These are phyloP conservation scores for Tilletia setariae DNA, from an alignment of 1,284 basidiomycete genomes.

Conservation along the genomic window DNA sequence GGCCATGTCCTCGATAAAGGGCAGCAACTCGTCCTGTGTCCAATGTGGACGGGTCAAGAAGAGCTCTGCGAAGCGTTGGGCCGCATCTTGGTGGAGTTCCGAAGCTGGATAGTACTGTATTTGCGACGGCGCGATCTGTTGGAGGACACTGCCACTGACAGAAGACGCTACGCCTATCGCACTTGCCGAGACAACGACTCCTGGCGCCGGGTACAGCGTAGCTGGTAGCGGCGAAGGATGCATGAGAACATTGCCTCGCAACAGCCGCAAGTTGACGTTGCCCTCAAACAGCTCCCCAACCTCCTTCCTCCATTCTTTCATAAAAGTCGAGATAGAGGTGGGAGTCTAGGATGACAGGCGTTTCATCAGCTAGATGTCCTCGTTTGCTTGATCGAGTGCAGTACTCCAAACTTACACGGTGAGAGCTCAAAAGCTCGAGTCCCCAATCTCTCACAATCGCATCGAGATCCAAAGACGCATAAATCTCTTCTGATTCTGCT, in stretches of 20 bases:
- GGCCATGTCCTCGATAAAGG: constrained; percentile 52
- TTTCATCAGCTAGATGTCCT: too few relatives aligned
- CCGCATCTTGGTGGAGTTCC: constrained; percentile 42
- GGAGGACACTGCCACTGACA: neutral
- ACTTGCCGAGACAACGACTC: neutral
- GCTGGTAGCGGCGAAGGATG: constrained; percentile 27
- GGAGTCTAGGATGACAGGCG: neutral
- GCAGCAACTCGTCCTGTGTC: constrained; percentile 46
- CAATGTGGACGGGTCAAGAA: constrained; percentile 45
- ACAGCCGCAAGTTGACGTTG: constrained; percentile 22
- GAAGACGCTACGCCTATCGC: neutral
- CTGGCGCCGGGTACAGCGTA: neutral
- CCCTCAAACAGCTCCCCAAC: constrained; percentile 19
- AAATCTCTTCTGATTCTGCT: constrained; percentile 12
- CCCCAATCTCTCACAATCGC: constrained; percentile 19
- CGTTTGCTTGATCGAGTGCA: too few relatives aligned
- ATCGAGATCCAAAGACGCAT: constrained; percentile 28
- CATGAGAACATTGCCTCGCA: constrained; percentile 35
- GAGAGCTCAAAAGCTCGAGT: constrained; percentile 27
- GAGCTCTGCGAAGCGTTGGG: constrained; percentile 48
- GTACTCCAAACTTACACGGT: neutral
- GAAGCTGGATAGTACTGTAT: constrained; percentile 47
- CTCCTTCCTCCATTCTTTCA: constrained; percentile 14
- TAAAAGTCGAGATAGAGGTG: neutral
- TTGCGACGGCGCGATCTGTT: constrained; percentile 2